These are phyloP conservation scores for Exserohilum turcica DNA, from an alignment of 2,329 filamentous ascomycete species.

Conservation along the genomic window DNA sequence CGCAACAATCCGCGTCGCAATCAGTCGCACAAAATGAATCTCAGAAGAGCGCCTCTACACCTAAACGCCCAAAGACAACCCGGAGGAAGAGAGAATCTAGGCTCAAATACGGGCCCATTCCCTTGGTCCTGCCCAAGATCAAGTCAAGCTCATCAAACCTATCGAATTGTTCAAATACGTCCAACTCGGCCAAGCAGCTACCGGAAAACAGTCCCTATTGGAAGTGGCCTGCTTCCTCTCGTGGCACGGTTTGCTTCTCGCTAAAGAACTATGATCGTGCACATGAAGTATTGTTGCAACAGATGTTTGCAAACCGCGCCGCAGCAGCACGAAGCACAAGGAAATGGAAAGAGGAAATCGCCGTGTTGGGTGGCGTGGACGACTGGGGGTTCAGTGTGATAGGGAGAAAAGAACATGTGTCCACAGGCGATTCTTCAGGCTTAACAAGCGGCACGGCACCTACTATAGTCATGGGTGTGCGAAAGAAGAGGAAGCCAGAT, in stretches of 20 bases:
- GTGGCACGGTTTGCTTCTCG: slow-evolving; percentile 67
- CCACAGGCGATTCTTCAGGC: background rate
- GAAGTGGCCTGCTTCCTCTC: slow-evolving; percentile 65
- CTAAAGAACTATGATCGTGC: slow-evolving; percentile 70
- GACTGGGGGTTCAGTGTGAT: slow-evolving; percentile 37
- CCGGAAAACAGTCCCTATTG: slow-evolving; percentile 66
- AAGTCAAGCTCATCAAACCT: slow-evolving; percentile 58
- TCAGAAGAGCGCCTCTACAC: slow-evolving; percentile 19
- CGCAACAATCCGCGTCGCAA: slow-evolving; percentile 30
- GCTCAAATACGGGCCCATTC: slow-evolving; percentile 61
- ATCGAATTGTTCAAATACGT: slow-evolving; percentile 54
- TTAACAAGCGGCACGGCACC: slow-evolving; percentile 16
- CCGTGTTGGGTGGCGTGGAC: slow-evolving; percentile 44
- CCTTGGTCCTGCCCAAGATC: slow-evolving; percentile 66
- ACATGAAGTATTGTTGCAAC: slow-evolving; percentile 70
- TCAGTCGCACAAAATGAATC: slow-evolving; percentile 24
- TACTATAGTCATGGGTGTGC: slow-evolving; percentile 36
- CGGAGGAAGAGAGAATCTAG: slow-evolving; percentile 31
- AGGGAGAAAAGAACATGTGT: slow-evolving; percentile 29
- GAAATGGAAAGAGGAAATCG: slow-evolving; percentile 73
- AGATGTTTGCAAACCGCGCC: slow-evolving; percentile 72
- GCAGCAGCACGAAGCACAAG: slow-evolving; percentile 68
- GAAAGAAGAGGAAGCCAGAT: slow-evolving; percentile 45
- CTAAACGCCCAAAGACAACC: slow-evolving; percentile 22
- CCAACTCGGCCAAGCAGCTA: slow-evolving; percentile 44